These are phyloP conservation scores for Metschnikowia lochheadii DNA, from an alignment of 805 yeast species.

Conservation along the genomic window DNA sequence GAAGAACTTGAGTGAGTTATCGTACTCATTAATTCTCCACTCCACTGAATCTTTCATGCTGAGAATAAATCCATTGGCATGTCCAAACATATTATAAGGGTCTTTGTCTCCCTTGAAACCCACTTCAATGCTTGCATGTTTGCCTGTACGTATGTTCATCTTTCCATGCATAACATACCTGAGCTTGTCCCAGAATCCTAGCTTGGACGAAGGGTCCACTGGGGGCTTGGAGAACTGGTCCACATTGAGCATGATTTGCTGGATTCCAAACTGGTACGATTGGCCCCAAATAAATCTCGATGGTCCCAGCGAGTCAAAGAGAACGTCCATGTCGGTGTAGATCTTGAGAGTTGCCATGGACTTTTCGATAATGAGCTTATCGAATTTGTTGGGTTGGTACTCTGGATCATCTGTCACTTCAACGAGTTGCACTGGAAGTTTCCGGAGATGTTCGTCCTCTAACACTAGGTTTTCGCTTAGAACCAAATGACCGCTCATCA, in stretches of 20 bases:
- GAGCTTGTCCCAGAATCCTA: constrained; percentile 93
- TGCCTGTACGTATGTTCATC: constrained; percentile 47
- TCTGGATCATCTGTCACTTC: constrained; percentile 37
- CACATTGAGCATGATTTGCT: constrained; percentile 69
- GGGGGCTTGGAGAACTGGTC: constrained; percentile 90
- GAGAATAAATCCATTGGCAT: constrained; percentile 72
- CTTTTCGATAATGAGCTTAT: constrained; percentile 56
- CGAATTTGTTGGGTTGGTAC: constrained; percentile 13
- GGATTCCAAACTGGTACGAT: constrained; percentile 78
- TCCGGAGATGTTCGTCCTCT: constrained; percentile 51
- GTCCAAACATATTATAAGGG: constrained; percentile 69
- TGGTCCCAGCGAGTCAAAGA: constrained; percentile 51
- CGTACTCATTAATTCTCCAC: constrained; percentile 59
- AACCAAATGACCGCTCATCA: constrained; percentile 59
- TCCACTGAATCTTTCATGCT: constrained; percentile 62
- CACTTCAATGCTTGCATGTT: constrained; percentile 49
- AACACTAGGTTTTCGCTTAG: constrained; percentile 61
- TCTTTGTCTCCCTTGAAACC: constrained; percentile 70
- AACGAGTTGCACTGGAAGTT: constrained; percentile 58
- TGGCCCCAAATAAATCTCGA: constrained; percentile 80
- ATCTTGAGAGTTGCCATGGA: constrained; percentile 74
- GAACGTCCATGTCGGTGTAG: constrained; percentile 56
- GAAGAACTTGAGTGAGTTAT: constrained; percentile 65
- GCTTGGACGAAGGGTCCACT: constrained; percentile 73
- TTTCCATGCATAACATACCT: constrained; percentile 74